These are phyloP conservation scores for Wickerhamiella azymoides DNA, from an alignment of 805 yeast genomes.

Conservation along the genomic window DNA sequence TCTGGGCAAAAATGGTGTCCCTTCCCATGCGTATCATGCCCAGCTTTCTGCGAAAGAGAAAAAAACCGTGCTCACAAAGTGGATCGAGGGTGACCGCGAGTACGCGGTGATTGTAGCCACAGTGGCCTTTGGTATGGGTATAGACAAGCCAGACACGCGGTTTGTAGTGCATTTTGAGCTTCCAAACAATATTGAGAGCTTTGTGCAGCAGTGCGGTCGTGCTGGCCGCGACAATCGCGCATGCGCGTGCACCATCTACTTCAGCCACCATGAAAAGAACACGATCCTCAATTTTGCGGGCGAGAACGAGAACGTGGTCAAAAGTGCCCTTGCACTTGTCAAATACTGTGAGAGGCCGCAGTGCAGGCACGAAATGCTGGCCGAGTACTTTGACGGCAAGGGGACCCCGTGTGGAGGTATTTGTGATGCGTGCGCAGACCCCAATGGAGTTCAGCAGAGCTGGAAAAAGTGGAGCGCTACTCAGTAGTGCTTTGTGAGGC, in stretches of 20 bases:
- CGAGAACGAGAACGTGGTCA: slow-evolving; percentile 39
- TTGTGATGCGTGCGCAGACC: background rate
- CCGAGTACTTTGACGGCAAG: slow-evolving; percentile 15
- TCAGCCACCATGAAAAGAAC: slow-evolving; percentile 53
- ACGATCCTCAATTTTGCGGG: slow-evolving; percentile 61
- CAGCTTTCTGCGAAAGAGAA: slow-evolving; percentile 62
- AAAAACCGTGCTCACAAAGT: slow-evolving; percentile 45
- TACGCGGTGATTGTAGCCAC: slow-evolving; percentile 85
- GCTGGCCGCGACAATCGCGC: slow-evolving; percentile 91
- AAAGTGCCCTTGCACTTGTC: slow-evolving; percentile 22
- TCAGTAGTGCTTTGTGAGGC: background rate
- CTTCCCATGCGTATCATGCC: slow-evolving; percentile 73
- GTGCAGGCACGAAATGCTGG: slow-evolving; percentile 16
- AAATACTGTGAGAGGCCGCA: slow-evolving; percentile 56
- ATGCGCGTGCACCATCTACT: slow-evolving; percentile 75
- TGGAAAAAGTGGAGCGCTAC: background rate
- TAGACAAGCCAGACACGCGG: slow-evolving; percentile 89
- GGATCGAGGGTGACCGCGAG: slow-evolving; percentile 51
- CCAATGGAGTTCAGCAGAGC: background rate
- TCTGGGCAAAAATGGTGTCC: slow-evolving; percentile 45
- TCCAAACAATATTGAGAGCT: slow-evolving; percentile 86
- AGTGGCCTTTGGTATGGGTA: slow-evolving; percentile 98
- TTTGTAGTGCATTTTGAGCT: slow-evolving; percentile 80
- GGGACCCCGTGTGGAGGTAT: slow-evolving; percentile 1
- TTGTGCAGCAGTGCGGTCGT: slow-evolving; percentile 95